Conservation (phyloP, 257 asterid species). For the Ballota nigra region DNA sequence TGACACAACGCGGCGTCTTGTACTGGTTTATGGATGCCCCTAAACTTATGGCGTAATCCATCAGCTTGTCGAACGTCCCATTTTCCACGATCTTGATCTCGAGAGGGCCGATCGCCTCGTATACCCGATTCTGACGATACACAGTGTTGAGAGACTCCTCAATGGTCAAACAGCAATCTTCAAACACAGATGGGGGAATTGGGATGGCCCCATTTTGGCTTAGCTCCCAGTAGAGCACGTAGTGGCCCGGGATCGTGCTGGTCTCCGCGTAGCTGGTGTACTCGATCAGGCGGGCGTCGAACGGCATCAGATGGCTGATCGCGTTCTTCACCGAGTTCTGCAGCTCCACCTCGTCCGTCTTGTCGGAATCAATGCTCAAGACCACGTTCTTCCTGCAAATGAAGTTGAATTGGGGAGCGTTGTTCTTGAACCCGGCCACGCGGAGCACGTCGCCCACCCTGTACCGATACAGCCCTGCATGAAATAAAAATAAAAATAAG, state of each 20-base stretch:
- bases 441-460: constrained; percentile 85
- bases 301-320: constrained; percentile 54
- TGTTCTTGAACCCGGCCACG: constrained; percentile 93
- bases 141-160: constrained; percentile 87
- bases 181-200: constrained; percentile 77
- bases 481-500: no score
- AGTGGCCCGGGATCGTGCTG: constrained; percentile 66
- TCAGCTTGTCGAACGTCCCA: constrained; percentile 87
- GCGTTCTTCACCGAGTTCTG: constrained; percentile 80
- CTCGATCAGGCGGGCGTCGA: constrained; percentile 58
- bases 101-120: constrained; percentile 78
- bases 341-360: constrained; percentile 92
- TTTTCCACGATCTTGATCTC: constrained; percentile 77
- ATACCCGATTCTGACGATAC: constrained; percentile 73
- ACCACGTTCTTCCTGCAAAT: constrained; percentile 83
- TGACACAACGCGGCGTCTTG: constrained; percentile 88
- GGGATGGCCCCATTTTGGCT: constrained; percentile 43
- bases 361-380: constrained; percentile 79
- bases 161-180: constrained; percentile 75
- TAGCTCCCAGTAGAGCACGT: constrained; percentile 85
- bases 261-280: constrained; percentile 89
- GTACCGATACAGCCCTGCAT: constrained; percentile 76
- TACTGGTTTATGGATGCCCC: constrained; percentile 95
- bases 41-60: constrained; percentile 83
- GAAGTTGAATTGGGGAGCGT: constrained; percentile 90